Percentiles rank a stretch among this genome's conserved stretches.
Conservation (phyloP, 1,284 basidiomycete genomes). For the Microstroma glucosiphilum region DNA sequence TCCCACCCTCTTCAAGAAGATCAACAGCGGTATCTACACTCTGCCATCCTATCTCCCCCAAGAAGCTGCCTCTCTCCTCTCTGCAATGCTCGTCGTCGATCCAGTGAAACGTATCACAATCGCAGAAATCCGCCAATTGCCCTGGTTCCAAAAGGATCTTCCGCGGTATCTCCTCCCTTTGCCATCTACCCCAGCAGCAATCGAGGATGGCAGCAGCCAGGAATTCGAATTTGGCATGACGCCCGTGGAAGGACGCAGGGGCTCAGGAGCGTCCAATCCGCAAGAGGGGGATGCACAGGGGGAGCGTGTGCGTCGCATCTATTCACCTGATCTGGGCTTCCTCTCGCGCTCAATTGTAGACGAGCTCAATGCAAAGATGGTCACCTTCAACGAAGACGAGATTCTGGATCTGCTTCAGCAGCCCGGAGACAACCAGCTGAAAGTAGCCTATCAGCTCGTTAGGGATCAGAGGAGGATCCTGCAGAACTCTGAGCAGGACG, state of each 20-base stretch:
- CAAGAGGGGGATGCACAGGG: conserved; percentile 7
- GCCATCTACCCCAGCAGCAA: conserved; percentile 63
- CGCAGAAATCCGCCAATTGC: conserved; percentile 42
- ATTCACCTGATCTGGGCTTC: conserved; percentile 61
- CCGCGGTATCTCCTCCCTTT: conserved; percentile 59
- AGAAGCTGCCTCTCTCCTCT: conserved; percentile 43
- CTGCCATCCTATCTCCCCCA: conserved; percentile 45
- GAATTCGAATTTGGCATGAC: conserved; percentile 55
- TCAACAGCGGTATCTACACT: conserved; percentile 47
- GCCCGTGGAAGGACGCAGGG: conserved; percentile 1
- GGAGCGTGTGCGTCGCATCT: conserved; percentile 14
- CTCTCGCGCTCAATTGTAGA: conserved; percentile 85
- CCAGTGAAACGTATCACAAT: conserved; percentile 50
- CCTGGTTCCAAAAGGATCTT: conserved; percentile 48
- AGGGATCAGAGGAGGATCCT: conserved; percentile 80
- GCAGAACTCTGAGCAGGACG: conserved; percentile 56
- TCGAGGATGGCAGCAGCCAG: not conserved
- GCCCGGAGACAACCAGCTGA: conserved; percentile 87
- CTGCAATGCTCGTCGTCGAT: conserved; percentile 49
- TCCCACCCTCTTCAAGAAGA: conserved; percentile 50
- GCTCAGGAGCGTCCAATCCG: not conserved
- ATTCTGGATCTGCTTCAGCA: conserved; percentile 75
- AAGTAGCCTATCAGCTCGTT: conserved; percentile 90
- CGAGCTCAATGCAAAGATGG: conserved; percentile 69
- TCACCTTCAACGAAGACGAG: conserved; percentile 71